Evolutionary conservation across 108 stramenopile genomes (phyloP).

Genomic region (Nannochloropsis oceanica): DNA sequence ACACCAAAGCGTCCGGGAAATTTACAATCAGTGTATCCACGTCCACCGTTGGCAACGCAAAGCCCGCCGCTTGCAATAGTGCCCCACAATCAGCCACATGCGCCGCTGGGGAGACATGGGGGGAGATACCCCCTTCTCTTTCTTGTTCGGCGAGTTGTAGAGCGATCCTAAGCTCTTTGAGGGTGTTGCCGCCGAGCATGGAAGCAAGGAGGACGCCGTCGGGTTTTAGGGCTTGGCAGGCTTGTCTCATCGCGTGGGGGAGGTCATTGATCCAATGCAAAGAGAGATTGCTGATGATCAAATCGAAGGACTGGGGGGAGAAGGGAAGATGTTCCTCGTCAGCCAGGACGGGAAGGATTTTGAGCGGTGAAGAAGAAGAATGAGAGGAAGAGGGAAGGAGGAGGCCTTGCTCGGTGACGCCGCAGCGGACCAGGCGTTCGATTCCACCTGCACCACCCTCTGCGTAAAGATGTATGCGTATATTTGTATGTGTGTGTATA

Average conservation of each 20-base stretch:
- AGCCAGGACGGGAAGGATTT: not conserved
- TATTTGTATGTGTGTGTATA: not conserved
- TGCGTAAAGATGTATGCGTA: not conserved
- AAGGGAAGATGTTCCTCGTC: constrained; percentile 44
- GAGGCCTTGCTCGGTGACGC: constrained; percentile 17
- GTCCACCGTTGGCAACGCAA: constrained; percentile 82
- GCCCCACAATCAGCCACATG: constrained; percentile 72
- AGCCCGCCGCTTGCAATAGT: constrained; percentile 68
- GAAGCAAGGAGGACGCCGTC: constrained; percentile 90
- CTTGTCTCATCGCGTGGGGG: constrained; percentile 52
- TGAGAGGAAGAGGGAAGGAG: not conserved
- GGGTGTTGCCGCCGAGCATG: constrained; percentile 79
- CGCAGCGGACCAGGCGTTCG: constrained; percentile 26
- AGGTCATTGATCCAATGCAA: constrained; percentile 95
- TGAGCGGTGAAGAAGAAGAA: not conserved
- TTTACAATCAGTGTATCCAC: constrained; percentile 68
- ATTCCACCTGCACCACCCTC: constrained; percentile 36
- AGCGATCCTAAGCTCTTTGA: constrained; percentile 70
- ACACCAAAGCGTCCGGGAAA: constrained; percentile 62
- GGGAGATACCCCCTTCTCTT: constrained; percentile 65
- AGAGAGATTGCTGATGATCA: constrained; percentile 52
- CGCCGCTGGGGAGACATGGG: constrained; percentile 81
- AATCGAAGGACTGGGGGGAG: constrained; percentile 77
- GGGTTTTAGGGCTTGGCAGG: constrained; percentile 62
- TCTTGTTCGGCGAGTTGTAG: constrained; percentile 55